A percentile compares a stretch with the other conserved stretches of the same genome.
Conservation (phyloP, 805 yeast species). For the Ogataea pignaliae region DNA sequence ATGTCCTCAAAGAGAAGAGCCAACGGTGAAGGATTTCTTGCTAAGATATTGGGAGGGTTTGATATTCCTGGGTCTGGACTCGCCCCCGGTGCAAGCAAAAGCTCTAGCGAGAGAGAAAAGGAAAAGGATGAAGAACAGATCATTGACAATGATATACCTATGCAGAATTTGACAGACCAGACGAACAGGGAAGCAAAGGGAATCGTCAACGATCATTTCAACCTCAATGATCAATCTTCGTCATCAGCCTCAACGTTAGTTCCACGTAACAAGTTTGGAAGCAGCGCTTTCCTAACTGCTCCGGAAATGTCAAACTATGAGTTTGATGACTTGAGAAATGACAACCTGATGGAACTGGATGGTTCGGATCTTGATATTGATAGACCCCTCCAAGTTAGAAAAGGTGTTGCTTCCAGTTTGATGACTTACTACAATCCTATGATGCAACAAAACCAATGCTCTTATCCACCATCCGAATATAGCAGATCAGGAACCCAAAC, state of each 20-base stretch:
- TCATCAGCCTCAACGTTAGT: slow-evolving; percentile 12
- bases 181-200: slow-evolving; percentile 51
- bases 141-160: slow-evolving; percentile 33
- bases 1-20: background rate
- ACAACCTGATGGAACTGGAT: slow-evolving; percentile 36
- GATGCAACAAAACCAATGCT: slow-evolving; percentile 24
- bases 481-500: slow-evolving; percentile 19
- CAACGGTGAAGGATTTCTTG: slow-evolving; percentile 5
- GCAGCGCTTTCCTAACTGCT: slow-evolving; percentile 11
- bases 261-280: slow-evolving; percentile 4
- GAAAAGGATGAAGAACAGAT: slow-evolving; percentile 37
- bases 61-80: slow-evolving; percentile 11
- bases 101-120: slow-evolving; percentile 25
- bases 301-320: slow-evolving; percentile 34
- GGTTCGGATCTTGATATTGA: slow-evolving; percentile 42
- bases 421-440: slow-evolving; percentile 57
- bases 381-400: slow-evolving; percentile 59
- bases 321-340: slow-evolving; percentile 26
- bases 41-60: slow-evolving; percentile 10
- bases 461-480: slow-evolving; percentile 9
- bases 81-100: slow-evolving; percentile 14
- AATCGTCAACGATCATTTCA: slow-evolving; percentile 46
- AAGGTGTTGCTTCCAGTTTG: slow-evolving; percentile 81
- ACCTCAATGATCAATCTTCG: slow-evolving; percentile 19
- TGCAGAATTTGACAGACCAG: slow-evolving; percentile 38